A percentile compares a stretch with the other conserved stretches of the same genome.
Evolutionary conservation across 1,139 yeast genomes (phyloP).

Genomic region (Lodderomyces metapsilosis): DNA sequence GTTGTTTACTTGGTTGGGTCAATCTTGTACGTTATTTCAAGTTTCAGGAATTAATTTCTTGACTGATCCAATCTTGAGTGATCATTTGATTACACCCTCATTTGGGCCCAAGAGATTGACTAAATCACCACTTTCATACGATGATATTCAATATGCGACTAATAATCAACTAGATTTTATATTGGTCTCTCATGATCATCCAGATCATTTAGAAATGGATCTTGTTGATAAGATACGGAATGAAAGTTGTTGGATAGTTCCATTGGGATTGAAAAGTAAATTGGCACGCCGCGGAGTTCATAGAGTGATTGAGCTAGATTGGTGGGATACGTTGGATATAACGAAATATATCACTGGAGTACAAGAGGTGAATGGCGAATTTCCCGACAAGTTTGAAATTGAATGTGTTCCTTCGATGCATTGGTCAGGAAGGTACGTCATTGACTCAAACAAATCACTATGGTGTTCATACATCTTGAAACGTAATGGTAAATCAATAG

Average conservation of each 20-base stretch:
- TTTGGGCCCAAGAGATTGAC: constrained; percentile 83
- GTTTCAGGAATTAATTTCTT: constrained; percentile 69
- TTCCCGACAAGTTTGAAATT: constrained; percentile 62
- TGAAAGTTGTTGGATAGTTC: constrained; percentile 76
- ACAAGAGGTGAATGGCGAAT: constrained; percentile 19
- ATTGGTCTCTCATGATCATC: constrained; percentile 90
- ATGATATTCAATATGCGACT: constrained; percentile 57
- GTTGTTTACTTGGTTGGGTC: constrained; percentile 89
- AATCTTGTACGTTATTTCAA: constrained; percentile 78
- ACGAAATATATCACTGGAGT: constrained; percentile 22
- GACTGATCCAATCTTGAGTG: constrained; percentile 82
- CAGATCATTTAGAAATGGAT: constrained; percentile 81
- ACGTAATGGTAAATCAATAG: constrained; percentile 63
- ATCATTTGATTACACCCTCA: constrained; percentile 58
- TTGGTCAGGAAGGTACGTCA: constrained; percentile 84
- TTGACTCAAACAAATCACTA: constrained; percentile 75
- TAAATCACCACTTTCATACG: constrained; percentile 64
- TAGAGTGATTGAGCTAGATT: constrained; percentile 70
- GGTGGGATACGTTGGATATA: constrained; percentile 79
- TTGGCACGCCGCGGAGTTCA: constrained; percentile 57
- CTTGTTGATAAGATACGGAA: constrained; percentile 60
- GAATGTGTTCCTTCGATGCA: constrained; percentile 97
- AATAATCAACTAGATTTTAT: constrained; percentile 59
- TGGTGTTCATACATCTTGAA: constrained; percentile 86
- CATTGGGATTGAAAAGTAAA: constrained; percentile 67